phyloP scores from a whole-genome alignment of 768 basidiomycete genomes.

The Auriscalpium microsporum region DNA sequence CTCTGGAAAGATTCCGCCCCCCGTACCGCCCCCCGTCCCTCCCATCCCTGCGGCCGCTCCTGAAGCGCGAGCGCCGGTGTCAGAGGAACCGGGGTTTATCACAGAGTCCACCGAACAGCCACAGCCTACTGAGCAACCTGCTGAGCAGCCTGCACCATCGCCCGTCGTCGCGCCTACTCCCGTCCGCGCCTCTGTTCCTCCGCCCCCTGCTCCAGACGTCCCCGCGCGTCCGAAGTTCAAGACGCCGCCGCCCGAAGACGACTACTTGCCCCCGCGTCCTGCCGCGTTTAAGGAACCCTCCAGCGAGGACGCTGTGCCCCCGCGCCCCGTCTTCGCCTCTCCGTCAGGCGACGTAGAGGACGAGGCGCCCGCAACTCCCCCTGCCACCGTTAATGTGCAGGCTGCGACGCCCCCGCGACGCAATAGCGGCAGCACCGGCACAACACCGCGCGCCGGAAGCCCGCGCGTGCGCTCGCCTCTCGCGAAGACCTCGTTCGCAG shows the following conservation, averaged over 20 bases:
- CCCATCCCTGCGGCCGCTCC: neutral
- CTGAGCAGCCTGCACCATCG: constrained; percentile 22
- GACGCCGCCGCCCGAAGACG: constrained; percentile 54
- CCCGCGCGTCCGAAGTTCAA: constrained; percentile 44
- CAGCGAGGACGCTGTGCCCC: constrained; percentile 13
- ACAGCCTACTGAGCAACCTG: neutral
- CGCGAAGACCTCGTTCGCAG: constrained; percentile 1
- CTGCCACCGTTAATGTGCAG: constrained; percentile 31
- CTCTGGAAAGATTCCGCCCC: constrained; percentile 19
- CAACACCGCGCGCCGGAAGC: constrained; percentile 25
- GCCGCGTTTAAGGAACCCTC: constrained; percentile 33
- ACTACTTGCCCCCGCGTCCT: constrained; percentile 34
- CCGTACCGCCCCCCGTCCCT: constrained; percentile 8
- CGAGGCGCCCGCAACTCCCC: constrained; percentile 20
- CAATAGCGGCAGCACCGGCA: constrained; percentile 27
- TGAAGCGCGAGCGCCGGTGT: neutral
- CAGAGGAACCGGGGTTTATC: too few species aligned
- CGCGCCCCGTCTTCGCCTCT: constrained; percentile 5
- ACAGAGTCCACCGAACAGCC: too few species aligned
- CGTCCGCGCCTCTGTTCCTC: constrained; percentile 17
- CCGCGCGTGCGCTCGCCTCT: constrained; percentile 20
- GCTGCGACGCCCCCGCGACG: constrained; percentile 48
- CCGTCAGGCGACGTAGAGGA: constrained; percentile 20
- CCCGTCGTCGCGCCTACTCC: constrained; percentile 16
- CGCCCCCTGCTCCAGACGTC: constrained; percentile 6